Evolutionary conservation across 345 rosid species (phyloP).

Genomic region (Odontarrhena argentea): DNA sequence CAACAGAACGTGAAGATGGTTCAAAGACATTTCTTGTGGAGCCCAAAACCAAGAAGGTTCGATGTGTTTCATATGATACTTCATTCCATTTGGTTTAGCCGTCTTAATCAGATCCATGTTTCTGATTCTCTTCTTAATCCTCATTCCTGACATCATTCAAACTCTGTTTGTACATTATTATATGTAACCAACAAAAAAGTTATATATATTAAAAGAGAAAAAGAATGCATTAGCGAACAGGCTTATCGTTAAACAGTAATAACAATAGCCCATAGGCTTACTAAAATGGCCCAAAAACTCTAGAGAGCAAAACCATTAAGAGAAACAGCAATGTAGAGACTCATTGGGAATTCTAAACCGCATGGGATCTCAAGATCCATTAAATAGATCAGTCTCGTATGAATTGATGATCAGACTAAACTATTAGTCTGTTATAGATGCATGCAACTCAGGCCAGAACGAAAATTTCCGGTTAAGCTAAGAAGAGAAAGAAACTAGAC

Average conservation of each 20-base stretch:
- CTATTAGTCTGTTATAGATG: no score
- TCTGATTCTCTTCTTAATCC: conserved; percentile 23
- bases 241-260: background rate
- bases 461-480: background rate
- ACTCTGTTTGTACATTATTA: conserved; percentile 17
- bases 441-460: no score
- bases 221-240: background rate
- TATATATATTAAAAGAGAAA: background rate
- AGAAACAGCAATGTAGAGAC: no score
- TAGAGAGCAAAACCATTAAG: no score
- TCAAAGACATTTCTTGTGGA: conserved; percentile 92
- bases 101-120: conserved; percentile 56
- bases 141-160: conserved; percentile 5
- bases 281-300: background rate
- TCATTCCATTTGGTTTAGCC: conserved; percentile 83
- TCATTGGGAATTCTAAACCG: no score
- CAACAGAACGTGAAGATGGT: conserved; percentile 71
- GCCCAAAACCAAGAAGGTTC: conserved; percentile 64
- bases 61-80: conserved; percentile 94
- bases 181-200: background rate
- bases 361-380: no score
- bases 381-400: no score
- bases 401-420: no score
- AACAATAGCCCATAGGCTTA: no score
- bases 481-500: background rate